These are phyloP conservation scores for Yamadazyma phyllophila DNA, from an alignment of 805 yeast genomes.

Conservation along the genomic window DNA sequence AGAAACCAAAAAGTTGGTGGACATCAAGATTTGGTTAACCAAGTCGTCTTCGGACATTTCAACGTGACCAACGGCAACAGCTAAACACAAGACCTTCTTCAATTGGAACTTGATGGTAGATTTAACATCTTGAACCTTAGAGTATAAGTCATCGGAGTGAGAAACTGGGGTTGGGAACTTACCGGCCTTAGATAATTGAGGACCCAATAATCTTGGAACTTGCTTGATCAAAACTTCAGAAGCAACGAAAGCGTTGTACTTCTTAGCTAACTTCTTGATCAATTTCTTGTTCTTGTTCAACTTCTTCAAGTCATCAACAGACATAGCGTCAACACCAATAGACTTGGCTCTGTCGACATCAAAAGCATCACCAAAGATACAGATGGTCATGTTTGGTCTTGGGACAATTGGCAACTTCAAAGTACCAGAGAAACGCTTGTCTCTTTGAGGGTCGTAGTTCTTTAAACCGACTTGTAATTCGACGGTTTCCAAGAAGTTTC, in stretches of 20 bases:
- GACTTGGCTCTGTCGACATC: slow-evolving; percentile 99
- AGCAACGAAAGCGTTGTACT: slow-evolving; percentile 99
- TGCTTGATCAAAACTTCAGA: slow-evolving; percentile 99
- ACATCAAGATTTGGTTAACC: slow-evolving; percentile 97
- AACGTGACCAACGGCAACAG: slow-evolving; percentile 99
- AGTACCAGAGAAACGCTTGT: slow-evolving; percentile 99
- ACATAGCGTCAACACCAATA: slow-evolving; percentile 98
- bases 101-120: slow-evolving; percentile 99
- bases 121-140: slow-evolving; percentile 94
- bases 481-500: slow-evolving; percentile 99
- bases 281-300: slow-evolving; percentile 99
- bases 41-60: slow-evolving; percentile 97
- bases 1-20: slow-evolving; percentile 98
- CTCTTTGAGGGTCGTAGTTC: slow-evolving; percentile 99
- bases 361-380: slow-evolving; percentile 99
- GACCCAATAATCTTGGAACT: slow-evolving; percentile 99
- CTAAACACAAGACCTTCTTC: slow-evolving; percentile 99
- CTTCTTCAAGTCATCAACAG: slow-evolving; percentile 99
- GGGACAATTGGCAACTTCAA: slow-evolving; percentile 98
- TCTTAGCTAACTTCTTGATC: slow-evolving; percentile 99
- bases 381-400: slow-evolving; percentile 99
- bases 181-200: slow-evolving; percentile 99
- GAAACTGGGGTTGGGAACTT: slow-evolving; percentile 99
- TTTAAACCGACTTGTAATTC: slow-evolving; percentile 99
- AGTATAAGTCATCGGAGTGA: slow-evolving; percentile 96